Conservation (phyloP, 2,329 filamentous ascomycete species). For the Geosmithia putterillii region DNA sequence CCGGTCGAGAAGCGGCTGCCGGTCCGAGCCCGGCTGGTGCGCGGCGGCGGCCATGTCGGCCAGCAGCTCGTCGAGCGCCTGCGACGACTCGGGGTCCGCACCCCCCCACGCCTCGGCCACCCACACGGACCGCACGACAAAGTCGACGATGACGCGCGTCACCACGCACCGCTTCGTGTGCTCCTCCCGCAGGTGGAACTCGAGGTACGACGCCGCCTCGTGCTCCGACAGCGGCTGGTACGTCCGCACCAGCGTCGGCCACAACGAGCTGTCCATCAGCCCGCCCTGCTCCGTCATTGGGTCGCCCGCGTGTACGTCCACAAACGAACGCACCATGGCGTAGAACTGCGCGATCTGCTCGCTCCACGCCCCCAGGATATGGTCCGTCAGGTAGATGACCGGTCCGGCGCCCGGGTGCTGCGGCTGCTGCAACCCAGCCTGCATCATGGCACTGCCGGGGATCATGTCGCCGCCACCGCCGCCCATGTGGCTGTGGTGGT, state of each 20-base stretch:
- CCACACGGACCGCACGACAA: slow-evolving; percentile 28
- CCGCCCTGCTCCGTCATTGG: slow-evolving; percentile 13
- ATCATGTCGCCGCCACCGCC: background rate
- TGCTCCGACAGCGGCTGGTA: slow-evolving; percentile 23
- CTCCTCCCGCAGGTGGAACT: slow-evolving; percentile 24
- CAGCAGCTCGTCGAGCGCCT: slow-evolving; percentile 20
- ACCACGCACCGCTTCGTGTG: slow-evolving; percentile 29
- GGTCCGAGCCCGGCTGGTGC: slow-evolving; percentile 17
- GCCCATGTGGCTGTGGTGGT: too few species aligned
- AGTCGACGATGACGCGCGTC: slow-evolving; percentile 27
- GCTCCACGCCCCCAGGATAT: slow-evolving; percentile 19
- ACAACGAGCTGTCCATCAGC: slow-evolving; percentile 11
- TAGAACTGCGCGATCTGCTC: slow-evolving; percentile 24
- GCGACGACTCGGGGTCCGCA: slow-evolving; percentile 19
- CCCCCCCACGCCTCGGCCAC: slow-evolving; percentile 24
- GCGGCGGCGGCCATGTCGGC: too few species aligned
- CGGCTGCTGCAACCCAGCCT: too few species aligned
- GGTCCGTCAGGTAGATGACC: slow-evolving; percentile 21
- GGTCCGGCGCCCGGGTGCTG: slow-evolving; percentile 1
- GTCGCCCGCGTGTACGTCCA: slow-evolving; percentile 18
- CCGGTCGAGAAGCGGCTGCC: slow-evolving; percentile 26
- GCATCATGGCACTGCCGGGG: background rate
- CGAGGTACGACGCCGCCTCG: slow-evolving; percentile 26
- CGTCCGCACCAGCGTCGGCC: slow-evolving; percentile 17
- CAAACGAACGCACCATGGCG: slow-evolving; percentile 19